Percentiles rank a stretch among this genome's conserved stretches.
phyloP scores from a whole-genome alignment of 768 basidiomycete species.

The Amanita rimosa region DNA sequence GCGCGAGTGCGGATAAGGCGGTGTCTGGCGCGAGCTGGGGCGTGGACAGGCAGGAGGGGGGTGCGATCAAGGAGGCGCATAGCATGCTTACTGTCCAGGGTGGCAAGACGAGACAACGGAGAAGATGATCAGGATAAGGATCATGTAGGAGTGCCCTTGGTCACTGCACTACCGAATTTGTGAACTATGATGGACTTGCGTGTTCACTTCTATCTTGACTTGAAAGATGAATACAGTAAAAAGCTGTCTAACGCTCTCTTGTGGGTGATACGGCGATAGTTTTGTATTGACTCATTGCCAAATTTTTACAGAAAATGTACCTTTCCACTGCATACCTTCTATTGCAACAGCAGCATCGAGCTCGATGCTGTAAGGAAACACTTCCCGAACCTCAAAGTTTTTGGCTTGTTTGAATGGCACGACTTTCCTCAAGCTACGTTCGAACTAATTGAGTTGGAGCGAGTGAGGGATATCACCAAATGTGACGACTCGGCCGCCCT shows the following conservation, averaged over 20 bases:
- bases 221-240: background rate
- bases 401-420: background rate
- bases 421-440: background rate
- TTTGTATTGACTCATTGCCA: no score
- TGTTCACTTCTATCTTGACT: background rate
- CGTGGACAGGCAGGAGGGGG: no score
- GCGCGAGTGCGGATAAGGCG: no score
- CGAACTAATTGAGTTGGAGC: background rate
- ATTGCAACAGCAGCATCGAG: background rate
- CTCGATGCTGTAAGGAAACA: background rate
- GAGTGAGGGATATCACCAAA: background rate
- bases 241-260: background rate
- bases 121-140: background rate
- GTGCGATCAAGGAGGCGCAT: no score
- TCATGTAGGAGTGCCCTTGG: background rate
- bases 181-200: background rate
- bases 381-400: background rate
- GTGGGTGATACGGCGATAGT: no score
- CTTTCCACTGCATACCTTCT: background rate
- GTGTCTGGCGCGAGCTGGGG: no score
- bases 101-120: no score
- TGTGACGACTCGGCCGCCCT: no score
- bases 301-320: background rate
- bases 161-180: background rate
- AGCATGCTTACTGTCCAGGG: no score